These are phyloP conservation scores for Rauvolfia tetraphylla DNA, from an alignment of 257 asterid genomes.

Conservation along the genomic window DNA sequence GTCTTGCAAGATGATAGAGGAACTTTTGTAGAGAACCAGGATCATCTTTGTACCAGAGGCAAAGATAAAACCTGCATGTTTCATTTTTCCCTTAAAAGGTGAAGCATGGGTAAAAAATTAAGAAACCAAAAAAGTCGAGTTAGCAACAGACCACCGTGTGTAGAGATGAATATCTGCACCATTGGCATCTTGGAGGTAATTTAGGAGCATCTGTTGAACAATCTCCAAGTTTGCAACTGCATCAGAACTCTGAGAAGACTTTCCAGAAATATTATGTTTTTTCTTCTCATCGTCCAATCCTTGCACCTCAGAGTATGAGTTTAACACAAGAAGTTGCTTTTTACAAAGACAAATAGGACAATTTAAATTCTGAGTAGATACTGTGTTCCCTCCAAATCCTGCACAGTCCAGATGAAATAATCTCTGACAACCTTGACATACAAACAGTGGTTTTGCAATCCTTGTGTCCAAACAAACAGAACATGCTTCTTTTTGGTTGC, in stretches of 20 bases:
- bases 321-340: slow-evolving; percentile 70
- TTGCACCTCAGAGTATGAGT: slow-evolving; percentile 54
- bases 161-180: slow-evolving; percentile 66
- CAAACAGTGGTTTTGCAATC: slow-evolving; percentile 47
- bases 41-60: slow-evolving; percentile 97
- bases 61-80: slow-evolving; percentile 88
- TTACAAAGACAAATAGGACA: slow-evolving; percentile 76
- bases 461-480: slow-evolving; percentile 66
- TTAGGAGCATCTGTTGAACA: slow-evolving; percentile 91
- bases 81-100: slow-evolving; percentile 15
- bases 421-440: slow-evolving; percentile 78
- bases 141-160: slow-evolving; percentile 73
- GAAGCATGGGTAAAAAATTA: slow-evolving; percentile 16
- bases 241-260: slow-evolving; percentile 44
- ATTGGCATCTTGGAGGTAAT: slow-evolving; percentile 79
- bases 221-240: slow-evolving; percentile 60
- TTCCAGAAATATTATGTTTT: slow-evolving; percentile 34
- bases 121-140: slow-evolving; percentile 10
- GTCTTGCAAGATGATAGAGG: slow-evolving; percentile 59
- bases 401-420: slow-evolving; percentile 78
- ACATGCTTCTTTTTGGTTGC: slow-evolving; percentile 54
- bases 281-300: slow-evolving; percentile 47
- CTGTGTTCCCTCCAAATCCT: slow-evolving; percentile 64
- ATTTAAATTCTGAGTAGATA: slow-evolving; percentile 43
- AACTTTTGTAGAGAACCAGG: slow-evolving; percentile 65